A percentile compares a stretch with the other conserved stretches of the same genome.
Conservation (phyloP, 768 basidiomycete genomes). For the Tricholoma terreum region DNA sequence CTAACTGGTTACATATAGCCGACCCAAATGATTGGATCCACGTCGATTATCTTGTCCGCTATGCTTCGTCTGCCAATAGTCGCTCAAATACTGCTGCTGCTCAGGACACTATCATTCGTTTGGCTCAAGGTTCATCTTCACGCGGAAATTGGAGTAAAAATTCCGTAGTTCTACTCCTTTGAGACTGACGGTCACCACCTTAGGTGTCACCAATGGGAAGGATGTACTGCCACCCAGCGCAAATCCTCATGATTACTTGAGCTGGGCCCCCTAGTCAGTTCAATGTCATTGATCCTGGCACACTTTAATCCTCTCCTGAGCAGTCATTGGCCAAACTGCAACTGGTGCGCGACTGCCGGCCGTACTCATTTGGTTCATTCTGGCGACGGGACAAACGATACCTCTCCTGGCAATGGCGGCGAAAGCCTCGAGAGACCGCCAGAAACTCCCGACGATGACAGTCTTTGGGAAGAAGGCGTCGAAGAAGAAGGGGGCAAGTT, state of each 20-base stretch:
- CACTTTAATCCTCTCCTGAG: not conserved
- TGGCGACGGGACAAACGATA: not conserved
- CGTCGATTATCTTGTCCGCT: not conserved
- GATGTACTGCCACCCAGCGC: not conserved
- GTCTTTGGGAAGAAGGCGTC: not conserved
- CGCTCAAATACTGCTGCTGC: not conserved
- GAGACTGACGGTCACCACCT: not conserved
- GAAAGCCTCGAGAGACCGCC: not conserved
- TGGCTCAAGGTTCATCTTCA: not conserved
- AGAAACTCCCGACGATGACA: not conserved
- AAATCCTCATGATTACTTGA: slow-evolving; percentile 47
- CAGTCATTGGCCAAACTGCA: not conserved
- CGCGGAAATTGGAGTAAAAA: not conserved
- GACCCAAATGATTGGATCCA: not conserved
- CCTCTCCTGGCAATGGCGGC: not conserved
- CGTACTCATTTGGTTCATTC: not conserved
- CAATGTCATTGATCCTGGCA: slow-evolving; percentile 31
- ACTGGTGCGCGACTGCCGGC: not conserved
- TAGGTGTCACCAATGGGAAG: not conserved
- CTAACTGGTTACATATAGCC: not conserved
- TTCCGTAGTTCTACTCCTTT: not conserved
- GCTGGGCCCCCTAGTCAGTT: slow-evolving; percentile 58
- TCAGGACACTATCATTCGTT: not conserved
- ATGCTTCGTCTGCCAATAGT: not conserved
- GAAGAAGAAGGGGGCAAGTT: not conserved